These are phyloP conservation scores for Aspergillus ochraceus DNA, from an alignment of 2,329 filamentous ascomycete species.

Conservation along the genomic window DNA sequence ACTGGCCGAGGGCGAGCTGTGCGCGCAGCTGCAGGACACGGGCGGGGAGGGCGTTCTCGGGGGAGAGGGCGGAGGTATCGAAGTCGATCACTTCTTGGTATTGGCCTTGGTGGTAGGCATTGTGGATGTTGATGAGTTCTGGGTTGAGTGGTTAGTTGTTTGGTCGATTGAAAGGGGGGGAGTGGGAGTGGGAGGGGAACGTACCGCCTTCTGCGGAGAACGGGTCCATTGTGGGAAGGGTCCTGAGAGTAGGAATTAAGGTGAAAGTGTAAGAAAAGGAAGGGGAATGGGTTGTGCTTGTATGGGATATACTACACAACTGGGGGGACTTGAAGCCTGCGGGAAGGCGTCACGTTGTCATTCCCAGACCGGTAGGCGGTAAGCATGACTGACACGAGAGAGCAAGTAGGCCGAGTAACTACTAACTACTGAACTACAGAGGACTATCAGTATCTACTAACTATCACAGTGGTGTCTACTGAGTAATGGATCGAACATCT, in stretches of 20 bases:
- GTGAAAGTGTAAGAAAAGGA: neutral
- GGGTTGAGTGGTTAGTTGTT: conserved; percentile 16
- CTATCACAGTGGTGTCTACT: neutral
- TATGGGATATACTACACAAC: neutral
- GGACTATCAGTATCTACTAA: too few relatives aligned
- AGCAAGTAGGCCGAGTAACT: neutral
- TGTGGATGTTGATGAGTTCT: conserved; percentile 69
- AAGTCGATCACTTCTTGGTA: conserved; percentile 85
- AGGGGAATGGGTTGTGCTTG: neutral
- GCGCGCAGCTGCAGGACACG: conserved; percentile 78
- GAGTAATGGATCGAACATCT: neutral
- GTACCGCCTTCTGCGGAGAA: conserved; percentile 64
- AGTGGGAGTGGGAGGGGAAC: conserved; percentile 8
- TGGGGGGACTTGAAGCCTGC: neutral
- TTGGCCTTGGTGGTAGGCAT: conserved; percentile 72
- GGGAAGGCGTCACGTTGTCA: conserved; percentile 26
- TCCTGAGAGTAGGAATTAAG: neutral
- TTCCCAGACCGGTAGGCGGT: conserved; percentile 14
- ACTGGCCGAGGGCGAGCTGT: conserved; percentile 77
- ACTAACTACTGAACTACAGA: neutral
- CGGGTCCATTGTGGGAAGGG: conserved; percentile 55
- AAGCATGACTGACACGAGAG: conserved; percentile 13
- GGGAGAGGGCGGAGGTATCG: conserved; percentile 74
- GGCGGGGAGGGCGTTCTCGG: conserved; percentile 74
- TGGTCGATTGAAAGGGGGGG: conserved; percentile 3